phyloP scores from a whole-genome alignment of 2,329 filamentous ascomycete genomes.

The Aspergillus aculeatinus region DNA sequence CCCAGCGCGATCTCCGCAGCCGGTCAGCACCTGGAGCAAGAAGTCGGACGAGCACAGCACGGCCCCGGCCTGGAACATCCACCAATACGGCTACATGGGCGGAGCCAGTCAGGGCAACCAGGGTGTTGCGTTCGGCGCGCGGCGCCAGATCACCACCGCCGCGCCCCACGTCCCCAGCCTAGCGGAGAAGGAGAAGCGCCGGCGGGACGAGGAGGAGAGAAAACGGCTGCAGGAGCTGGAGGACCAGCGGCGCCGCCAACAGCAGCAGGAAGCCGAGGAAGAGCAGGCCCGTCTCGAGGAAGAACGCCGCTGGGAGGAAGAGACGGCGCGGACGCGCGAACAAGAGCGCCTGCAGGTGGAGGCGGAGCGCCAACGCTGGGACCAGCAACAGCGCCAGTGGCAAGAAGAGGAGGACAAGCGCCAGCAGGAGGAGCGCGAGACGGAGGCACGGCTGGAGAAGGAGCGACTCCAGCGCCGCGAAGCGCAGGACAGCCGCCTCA shows the following conservation, averaged over 20 bases:
- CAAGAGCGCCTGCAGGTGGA: constrained; percentile 47
- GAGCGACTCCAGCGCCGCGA: constrained; percentile 64
- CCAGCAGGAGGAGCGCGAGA: constrained; percentile 69
- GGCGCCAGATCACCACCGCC: constrained; percentile 86
- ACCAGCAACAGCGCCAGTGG: constrained; percentile 66
- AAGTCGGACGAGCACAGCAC: constrained; percentile 77
- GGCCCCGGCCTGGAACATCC: constrained; percentile 94
- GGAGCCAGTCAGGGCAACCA: constrained; percentile 95
- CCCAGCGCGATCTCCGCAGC: constrained; percentile 58
- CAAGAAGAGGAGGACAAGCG: constrained; percentile 72
- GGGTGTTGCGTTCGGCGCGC: constrained; percentile 85
- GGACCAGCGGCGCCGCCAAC: constrained; percentile 42
- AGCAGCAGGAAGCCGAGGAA: constrained; percentile 55
- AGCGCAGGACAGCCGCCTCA: constrained; percentile 66
- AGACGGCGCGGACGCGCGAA: constrained; percentile 51
- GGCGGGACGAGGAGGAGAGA: constrained; percentile 58
- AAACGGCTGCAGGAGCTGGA: constrained; percentile 53
- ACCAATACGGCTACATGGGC: constrained; percentile 97
- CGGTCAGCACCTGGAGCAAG: constrained; percentile 87
- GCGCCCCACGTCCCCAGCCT: constrained; percentile 75
- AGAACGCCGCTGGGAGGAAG: constrained; percentile 49
- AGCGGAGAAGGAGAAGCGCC: constrained; percentile 77
- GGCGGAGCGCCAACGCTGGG: constrained; percentile 48
- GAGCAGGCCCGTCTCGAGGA: constrained; percentile 46
- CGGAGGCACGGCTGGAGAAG: constrained; percentile 64